These are phyloP conservation scores for Lomentospora prolificans DNA, from an alignment of 2,329 filamentous ascomycete species.

Conservation along the genomic window DNA sequence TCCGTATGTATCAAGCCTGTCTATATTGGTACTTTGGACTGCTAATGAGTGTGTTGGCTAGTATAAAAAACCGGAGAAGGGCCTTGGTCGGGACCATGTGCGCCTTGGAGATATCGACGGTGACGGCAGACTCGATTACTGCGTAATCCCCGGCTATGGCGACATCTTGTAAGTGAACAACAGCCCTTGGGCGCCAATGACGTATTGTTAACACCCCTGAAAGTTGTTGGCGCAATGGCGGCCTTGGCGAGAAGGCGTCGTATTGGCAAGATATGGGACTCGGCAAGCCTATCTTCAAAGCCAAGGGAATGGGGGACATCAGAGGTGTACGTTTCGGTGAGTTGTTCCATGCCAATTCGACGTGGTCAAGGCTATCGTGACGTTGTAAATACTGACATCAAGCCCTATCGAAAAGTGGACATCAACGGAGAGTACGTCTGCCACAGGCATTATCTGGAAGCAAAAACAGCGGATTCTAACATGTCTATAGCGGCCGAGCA, in stretches of 20 bases:
- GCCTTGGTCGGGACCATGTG: conserved; percentile 14
- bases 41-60: too few species aligned
- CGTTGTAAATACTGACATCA: conserved; percentile 17
- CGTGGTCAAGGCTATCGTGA: conserved; percentile 16
- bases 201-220: not conserved
- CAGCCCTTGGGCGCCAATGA: not conserved
- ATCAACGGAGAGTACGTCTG: conserved; percentile 11
- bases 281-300: not conserved
- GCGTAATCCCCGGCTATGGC: conserved; percentile 14
- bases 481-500: conserved; percentile 10
- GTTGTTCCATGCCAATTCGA: too few species aligned
- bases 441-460: not conserved
- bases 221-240: conserved; percentile 23
- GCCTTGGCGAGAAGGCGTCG: conserved; percentile 16
- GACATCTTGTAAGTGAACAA: not conserved
- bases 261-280: conserved; percentile 23
- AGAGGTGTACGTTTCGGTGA: conserved; percentile 23
- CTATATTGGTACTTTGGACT: not conserved
- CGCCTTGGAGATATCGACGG: conserved; percentile 23
- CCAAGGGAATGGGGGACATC: conserved; percentile 19
- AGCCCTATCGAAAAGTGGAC: too few species aligned
- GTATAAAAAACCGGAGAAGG: conserved; percentile 5
- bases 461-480: conserved; percentile 18
- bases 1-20: not conserved
- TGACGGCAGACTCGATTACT: conserved; percentile 25